Base-by-base conservation (phyloP, 495 filamentous ascomycete species). In the Penicillium daleae region DNA sequence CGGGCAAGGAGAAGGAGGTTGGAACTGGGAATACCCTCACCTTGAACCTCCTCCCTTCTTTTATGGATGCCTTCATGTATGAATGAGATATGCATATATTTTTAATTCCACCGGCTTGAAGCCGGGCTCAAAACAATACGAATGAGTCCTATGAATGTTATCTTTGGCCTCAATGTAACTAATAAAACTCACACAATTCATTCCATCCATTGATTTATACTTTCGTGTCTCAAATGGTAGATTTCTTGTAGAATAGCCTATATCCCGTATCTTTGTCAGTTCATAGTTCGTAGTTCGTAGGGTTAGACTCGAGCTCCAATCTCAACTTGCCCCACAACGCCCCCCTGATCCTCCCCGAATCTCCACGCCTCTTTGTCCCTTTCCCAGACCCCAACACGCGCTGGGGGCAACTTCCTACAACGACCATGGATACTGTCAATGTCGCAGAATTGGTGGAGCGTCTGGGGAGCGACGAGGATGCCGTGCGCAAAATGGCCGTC, bases 401-500 rank as follows among this genome's bases (percentile, higher is more conserved):
- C 17, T 21, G 51, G 51, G 51, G 50, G 51, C 17, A 33, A 59
- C 33, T 46, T 21, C 39, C 27, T 13, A 40, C 56, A 15, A 44
- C 32, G 13, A 56, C 37, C 55, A 87, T 87, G 85, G 86, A 87
- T 39, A 82, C 69, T 62, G 78, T 81, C 73, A 83, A 88, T 67
- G 81, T 91, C 51, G 74, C 83, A 9, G 87, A 90, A 69, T 83
- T 92, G 63, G 86, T 92, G 44, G 82, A 85, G 69, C 83, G 89
- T 42, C 79, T 92, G 55, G 85, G 86, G 33, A 88, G 86, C 69
- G 87, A 90, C 51, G 88, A 91, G 85, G 96, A 98, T 84, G 91
- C 91, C 33, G 91, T 92, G 58, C 92, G 95, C 67, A 99, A 99
- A 81, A 97, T 97, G 92, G 95, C 95, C 13, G 96, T 93, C 61